phyloP scores from a whole-genome alignment of 2,329 filamentous ascomycete species.

The Ophiocordyceps camponoti-floridani region DNA sequence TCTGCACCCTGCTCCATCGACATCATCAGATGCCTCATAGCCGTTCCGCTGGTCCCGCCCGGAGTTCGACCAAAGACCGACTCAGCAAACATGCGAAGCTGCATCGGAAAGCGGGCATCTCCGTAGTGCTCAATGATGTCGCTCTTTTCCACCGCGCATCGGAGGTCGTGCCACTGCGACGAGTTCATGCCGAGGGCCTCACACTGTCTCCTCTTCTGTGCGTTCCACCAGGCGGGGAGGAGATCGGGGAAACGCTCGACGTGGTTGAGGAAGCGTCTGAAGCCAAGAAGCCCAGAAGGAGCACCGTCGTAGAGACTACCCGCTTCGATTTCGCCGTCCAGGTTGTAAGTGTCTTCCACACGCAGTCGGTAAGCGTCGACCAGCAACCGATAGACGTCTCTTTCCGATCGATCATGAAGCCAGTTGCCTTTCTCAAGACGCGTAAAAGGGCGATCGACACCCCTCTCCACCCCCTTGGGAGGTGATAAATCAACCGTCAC shows the following conservation, averaged over 20 bases:
- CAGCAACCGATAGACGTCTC: slow-evolving; percentile 25
- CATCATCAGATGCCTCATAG: slow-evolving; percentile 1
- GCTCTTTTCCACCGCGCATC: slow-evolving; percentile 10
- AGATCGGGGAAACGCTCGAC: slow-evolving; percentile 10
- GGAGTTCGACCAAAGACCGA: slow-evolving; percentile 12
- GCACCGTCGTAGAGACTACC: slow-evolving; percentile 13
- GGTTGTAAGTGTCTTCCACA: slow-evolving; percentile 16
- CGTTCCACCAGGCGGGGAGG: slow-evolving; percentile 26
- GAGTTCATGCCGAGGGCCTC: slow-evolving; percentile 13
- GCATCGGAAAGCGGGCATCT: slow-evolving; percentile 25
- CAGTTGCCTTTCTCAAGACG: slow-evolving; percentile 20
- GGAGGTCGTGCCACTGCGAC: slow-evolving; percentile 9
- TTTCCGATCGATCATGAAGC: slow-evolving; percentile 23
- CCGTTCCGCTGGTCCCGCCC: background rate
- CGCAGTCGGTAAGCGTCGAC: slow-evolving; percentile 30
- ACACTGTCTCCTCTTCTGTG: slow-evolving; percentile 18
- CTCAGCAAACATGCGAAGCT: slow-evolving; percentile 29
- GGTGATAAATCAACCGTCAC: slow-evolving; percentile 2
- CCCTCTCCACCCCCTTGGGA: slow-evolving; percentile 11
- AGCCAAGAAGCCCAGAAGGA: slow-evolving; percentile 10
- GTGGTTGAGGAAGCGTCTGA: slow-evolving; percentile 17
- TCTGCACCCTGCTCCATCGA: background rate
- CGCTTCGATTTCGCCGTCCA: slow-evolving; percentile 8
- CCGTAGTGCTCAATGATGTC: slow-evolving; percentile 23
- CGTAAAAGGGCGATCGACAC: slow-evolving; percentile 18